Base-by-base conservation (phyloP, 306 rosid genomes). In the Rosa rugosa region DNA sequence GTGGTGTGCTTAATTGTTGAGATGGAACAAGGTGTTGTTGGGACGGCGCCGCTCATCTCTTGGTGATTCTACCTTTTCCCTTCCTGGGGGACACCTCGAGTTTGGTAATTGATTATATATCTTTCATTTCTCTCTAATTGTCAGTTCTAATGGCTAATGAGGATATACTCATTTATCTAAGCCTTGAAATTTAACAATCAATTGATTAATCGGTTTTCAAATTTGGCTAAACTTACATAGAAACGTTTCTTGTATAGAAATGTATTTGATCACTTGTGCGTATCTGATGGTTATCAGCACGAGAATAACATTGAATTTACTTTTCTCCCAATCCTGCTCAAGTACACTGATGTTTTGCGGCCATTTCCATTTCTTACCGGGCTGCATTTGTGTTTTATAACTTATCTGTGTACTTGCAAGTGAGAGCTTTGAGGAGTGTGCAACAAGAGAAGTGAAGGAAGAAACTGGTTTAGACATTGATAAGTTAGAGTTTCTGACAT, bases 341-440 rank as follows among this genome's bases (percentile, higher is more conserved):
- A 27, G 31, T 27, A 27, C 31, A 27, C 31, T 41, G 44, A 41
- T 41, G 44, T 41, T 41, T 8, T 41, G 8, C 44, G 8, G 7
- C 44, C 44, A 41, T 41, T 41, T 41, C 44, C 44, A 6, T 41
- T 41, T 41, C 44, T 40, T 40, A 40, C 42, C 6, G 6, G 42
- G 31, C 31, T 27, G 5, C 42, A 40, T 40, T 40, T 0, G 4
- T 40, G 42, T 40, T 40, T 73, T 4, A 17, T 27, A 16, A 53
- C 18, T 12, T 22, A 42, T 18, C 5, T 5, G 3, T 46, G 12
- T 9, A 1, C 17, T 51, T 81, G 77, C 79, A 92, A 95, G 92
- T 25, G 97, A 92, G 86, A 76, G 87, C 76, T 87, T 92, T n/a
- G 95, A 92, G 69, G 95, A 87, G 77, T 90, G 97, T 42, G 92